Conservation (phyloP, 2,329 filamentous ascomycete species). For the Clarireedia sp. region DNA sequence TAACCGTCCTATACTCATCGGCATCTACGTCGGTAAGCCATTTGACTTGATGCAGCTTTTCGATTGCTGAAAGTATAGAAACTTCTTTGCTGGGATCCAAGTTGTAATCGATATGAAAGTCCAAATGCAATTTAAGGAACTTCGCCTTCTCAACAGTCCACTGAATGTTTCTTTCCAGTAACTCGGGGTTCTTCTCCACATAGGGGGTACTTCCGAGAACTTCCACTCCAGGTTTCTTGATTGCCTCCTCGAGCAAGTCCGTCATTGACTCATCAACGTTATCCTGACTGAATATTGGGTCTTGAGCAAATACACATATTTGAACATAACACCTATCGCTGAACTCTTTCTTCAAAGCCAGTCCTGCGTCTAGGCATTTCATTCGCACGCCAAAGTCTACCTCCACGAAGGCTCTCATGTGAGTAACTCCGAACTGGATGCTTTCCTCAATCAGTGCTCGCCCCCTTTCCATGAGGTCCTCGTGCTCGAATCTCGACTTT, state of each 20-base stretch:
- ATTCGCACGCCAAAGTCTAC: conserved; percentile 54
- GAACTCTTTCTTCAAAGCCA: conserved; percentile 49
- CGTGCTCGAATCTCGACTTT: conserved; percentile 52
- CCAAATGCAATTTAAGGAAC: conserved; percentile 46
- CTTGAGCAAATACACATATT: conserved; percentile 63
- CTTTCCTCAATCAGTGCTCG: conserved; percentile 59
- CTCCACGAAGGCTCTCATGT: conserved; percentile 65
- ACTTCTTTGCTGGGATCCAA: conserved; percentile 43
- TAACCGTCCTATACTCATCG: conserved; percentile 37
- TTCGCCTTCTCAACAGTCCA: conserved; percentile 54
- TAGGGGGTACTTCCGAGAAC: conserved; percentile 63
- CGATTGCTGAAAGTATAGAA: conserved; percentile 46
- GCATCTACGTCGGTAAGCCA: conserved; percentile 37
- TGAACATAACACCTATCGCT: conserved; percentile 49
- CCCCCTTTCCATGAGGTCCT: conserved; percentile 58
- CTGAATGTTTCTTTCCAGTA: conserved; percentile 42
- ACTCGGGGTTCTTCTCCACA: conserved; percentile 47
- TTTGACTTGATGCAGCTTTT: conserved; percentile 37
- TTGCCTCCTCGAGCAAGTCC: conserved; percentile 39
- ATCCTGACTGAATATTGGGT: conserved; percentile 53
- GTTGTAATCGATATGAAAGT: conserved; percentile 68
- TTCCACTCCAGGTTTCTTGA: conserved; percentile 40
- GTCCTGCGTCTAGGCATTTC: conserved; percentile 49
- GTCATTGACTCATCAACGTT: conserved; percentile 44
- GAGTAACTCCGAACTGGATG: conserved; percentile 55